phyloP scores from a whole-genome alignment of 352 stramenopile species.

The Phytophthora capsici region DNA sequence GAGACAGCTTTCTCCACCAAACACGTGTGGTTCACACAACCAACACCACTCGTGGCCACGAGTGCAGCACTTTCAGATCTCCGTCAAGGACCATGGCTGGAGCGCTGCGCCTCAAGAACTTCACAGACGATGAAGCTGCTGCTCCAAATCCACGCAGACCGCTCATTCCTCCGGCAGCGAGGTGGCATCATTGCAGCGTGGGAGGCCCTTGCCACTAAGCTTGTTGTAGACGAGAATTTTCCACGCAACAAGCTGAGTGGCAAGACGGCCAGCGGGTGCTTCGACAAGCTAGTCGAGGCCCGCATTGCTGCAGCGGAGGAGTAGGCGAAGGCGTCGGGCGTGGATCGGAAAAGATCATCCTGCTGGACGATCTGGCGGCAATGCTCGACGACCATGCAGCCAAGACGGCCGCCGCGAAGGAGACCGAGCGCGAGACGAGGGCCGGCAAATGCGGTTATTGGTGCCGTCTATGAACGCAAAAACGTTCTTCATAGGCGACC shows the following conservation, averaged over 20 bases:
- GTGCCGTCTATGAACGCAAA: too few species aligned
- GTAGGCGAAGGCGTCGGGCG: not conserved
- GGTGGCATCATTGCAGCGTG: conserved; percentile 5
- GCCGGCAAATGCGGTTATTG: too few species aligned
- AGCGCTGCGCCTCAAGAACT: not conserved
- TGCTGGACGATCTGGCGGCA: conserved; percentile 1
- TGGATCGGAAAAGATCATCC: conserved; percentile 1
- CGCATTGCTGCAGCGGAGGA: too few species aligned
- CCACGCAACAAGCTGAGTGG: not conserved
- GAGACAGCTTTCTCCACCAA: not conserved
- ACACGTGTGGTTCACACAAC: not conserved
- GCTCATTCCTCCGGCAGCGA: conserved; percentile 1
- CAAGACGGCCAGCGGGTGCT: conserved; percentile 12
- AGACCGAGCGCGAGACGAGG: too few species aligned
- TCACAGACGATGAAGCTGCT: conserved; percentile 5
- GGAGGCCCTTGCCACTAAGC: not conserved
- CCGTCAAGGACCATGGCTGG: not conserved
- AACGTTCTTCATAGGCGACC: too few species aligned
- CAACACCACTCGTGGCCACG: not conserved
- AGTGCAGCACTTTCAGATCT: too few species aligned
- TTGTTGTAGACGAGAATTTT: conserved; percentile 10
- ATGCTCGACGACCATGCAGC: too few species aligned
- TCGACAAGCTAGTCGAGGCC: conserved; percentile 7
- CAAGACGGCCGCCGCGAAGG: too few species aligned
- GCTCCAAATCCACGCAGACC: conserved; percentile 1